Evolutionary conservation across 2,329 filamentous ascomycete genomes (phyloP), one percentile per base, ranked within the genome.

Genomic region (Botrytis squamosa): DNA sequence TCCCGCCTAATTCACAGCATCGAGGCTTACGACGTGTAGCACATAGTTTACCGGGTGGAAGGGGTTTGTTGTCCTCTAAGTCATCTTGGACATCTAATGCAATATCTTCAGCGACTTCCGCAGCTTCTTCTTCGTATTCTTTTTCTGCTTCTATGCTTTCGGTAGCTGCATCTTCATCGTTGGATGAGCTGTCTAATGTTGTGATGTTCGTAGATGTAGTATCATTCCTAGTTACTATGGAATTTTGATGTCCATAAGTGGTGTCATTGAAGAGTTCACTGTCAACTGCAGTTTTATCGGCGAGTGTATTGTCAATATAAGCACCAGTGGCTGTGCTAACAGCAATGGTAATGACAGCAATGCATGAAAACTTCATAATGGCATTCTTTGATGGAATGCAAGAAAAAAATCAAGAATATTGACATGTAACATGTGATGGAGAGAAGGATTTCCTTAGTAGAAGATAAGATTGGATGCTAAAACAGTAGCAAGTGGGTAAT

Each of bases 1-100:
- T 55, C 4, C 65, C 65, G 25, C 46, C 46, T 12, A 7, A 12
- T n/a, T 68, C 65, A 25, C 65, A 68, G 46, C 65, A 68, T 68
- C 65, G 46, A 38, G 65, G 65, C 29, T 68, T 68, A 36, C 22
- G 46, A 18, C 33, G 33, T 12, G 16, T n/a, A 36, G 14, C 6
- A 36, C 65, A 68, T n/a, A 68, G 46, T 40, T 55, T 55, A 18
- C n/a, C 20, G 9, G 63, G 42, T 1, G n/a, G 29, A 9, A 33
- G 18, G n/a, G 42, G n/a, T 4, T 42, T 66, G 4, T 9, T 49
- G 20, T 33, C 63, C 6, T 14, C 38, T 16, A 5, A n/a, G 8
- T 42, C 38, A n/a, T 63, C 36, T 63, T 63, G 36, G 8, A 18
- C 18, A 18, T 42, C 38, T 42, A n/a, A 38, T 42, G 60, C 60